A percentile compares a stretch with the other conserved stretches of the same genome.
Evolutionary conservation across 352 stramenopile species (phyloP).

Genomic region (Thalassiosira delicatula): DNA sequence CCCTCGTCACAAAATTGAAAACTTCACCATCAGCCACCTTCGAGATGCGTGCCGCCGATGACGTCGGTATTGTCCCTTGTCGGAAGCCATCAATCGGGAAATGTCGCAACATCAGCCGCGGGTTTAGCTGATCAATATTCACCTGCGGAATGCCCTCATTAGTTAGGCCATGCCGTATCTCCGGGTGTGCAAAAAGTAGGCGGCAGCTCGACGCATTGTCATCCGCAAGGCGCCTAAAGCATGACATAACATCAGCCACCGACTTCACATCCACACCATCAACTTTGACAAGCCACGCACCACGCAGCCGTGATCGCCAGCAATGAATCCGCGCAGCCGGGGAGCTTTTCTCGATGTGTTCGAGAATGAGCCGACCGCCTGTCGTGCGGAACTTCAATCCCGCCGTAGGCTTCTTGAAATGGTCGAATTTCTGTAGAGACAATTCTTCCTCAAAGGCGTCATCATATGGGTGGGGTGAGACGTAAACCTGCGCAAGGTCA

Average conservation of each 20-base stretch:
- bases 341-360: background rate
- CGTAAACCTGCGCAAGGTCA: background rate
- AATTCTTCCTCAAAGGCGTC: background rate
- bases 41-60: background rate
- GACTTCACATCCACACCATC: background rate
- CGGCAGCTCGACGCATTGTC: background rate
- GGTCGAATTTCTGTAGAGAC: background rate
- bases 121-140: slow-evolving; percentile 2
- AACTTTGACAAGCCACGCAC: background rate
- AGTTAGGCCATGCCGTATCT: background rate
- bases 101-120: background rate
- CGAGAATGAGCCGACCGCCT: background rate
- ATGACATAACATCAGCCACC: background rate
- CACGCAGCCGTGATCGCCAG: background rate
- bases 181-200: background rate
- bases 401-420: background rate
- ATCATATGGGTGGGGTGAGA: background rate
- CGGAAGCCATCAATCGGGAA: background rate
- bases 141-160: slow-evolving; percentile 11
- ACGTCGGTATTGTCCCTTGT: background rate
- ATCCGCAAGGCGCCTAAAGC: background rate
- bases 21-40: background rate
- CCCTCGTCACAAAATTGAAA: background rate
- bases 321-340: background rate
- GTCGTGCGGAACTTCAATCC: background rate